Base-by-base conservation (phyloP, 2,329 filamentous ascomycete genomes). In the Sporothrix schenckii region DNA sequence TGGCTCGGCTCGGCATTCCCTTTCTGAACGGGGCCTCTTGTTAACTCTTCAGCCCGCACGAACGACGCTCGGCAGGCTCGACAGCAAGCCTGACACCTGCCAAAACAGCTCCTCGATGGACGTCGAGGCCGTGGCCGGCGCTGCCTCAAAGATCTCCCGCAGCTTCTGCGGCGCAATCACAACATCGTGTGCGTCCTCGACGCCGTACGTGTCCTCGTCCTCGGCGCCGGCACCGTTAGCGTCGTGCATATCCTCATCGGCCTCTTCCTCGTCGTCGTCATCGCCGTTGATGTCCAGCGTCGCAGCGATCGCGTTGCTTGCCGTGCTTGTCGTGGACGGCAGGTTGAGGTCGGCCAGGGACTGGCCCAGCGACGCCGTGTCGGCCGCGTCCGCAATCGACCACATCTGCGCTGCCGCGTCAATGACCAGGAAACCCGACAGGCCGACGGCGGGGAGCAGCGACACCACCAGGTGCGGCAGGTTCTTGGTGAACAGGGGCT, bases 91-190 rank as follows among this genome's bases (percentile, higher is more conserved):
- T 14, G 90, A 86, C 52, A 94, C 89, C 78, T 89, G 87, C 78
- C 90, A 88, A 77, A 94, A 93, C 81, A 92, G 86, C 73, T 93
- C 91, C 78, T 91, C 88, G 27, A 94, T 86, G 13, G 90, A 87
- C 27, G 90, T 89, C 76, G 91, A 85, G 0, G 90, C 89, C 76
- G 91, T 91, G 3, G 89, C 86, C 2, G 89, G 88, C 2, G 88
- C 88, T 16, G 85, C 83, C 73, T 93, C 89, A 73, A 94, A 93
- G 50, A 94, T 86, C 66, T 88, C 85, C 6, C 90, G 85, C 69
- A 94, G 80, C 73, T 88, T 86, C 76, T 93, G 89, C 65, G 89
- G 87, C 54, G 88, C 83, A 21, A 93, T 86, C 21, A 93, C 87
- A 7, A 86, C 85, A 2, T 82, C 80, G 71, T 87, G 85, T 27